A percentile compares a stretch with the other conserved stretches of the same genome.
phyloP scores from a whole-genome alignment of 208 protist species.

The Entamoeba histolytica region DNA sequence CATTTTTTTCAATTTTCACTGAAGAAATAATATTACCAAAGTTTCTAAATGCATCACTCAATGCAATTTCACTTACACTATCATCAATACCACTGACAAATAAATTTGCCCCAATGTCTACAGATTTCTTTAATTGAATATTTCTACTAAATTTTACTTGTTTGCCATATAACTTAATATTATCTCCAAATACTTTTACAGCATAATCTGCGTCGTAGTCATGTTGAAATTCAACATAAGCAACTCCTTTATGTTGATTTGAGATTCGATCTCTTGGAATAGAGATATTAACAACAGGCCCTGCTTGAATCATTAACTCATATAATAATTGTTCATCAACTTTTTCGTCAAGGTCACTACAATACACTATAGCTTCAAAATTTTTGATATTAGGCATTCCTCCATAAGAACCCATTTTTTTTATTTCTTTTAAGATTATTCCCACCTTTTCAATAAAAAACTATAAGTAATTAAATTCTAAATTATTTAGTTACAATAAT shows the following conservation, averaged over 20 bases:
- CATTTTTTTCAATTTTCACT: constrained; percentile 54
- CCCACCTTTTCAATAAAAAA: too few species aligned
- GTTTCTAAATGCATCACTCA: constrained; percentile 55
- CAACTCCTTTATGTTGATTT: constrained; percentile 43
- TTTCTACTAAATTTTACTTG: constrained; percentile 51
- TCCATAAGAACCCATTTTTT: background rate
- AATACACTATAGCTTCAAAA: constrained; percentile 56
- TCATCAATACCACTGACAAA: constrained; percentile 64
- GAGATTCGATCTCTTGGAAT: constrained; percentile 66
- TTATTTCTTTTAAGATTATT: too few species aligned
- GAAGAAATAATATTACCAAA: constrained; percentile 53
- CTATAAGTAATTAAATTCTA: too few species aligned
- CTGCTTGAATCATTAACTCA: constrained; percentile 64
- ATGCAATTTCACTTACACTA: constrained; percentile 59
- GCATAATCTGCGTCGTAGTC: constrained; percentile 68
- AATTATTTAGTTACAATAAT: too few species aligned
- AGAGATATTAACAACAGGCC: constrained; percentile 55
- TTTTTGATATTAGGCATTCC: constrained; percentile 27
- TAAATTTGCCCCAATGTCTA: constrained; percentile 65
- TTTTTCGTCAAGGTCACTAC: constrained; percentile 54
- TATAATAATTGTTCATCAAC: constrained; percentile 56
- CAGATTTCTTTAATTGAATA: constrained; percentile 26
- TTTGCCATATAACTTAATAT: constrained; percentile 61
- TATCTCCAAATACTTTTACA: constrained; percentile 55
- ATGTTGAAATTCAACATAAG: constrained; percentile 60